A percentile compares a stretch with the other conserved stretches of the same genome.
Conservation (phyloP, 331 rosid genomes). For the Acacia pycnantha region DNA sequence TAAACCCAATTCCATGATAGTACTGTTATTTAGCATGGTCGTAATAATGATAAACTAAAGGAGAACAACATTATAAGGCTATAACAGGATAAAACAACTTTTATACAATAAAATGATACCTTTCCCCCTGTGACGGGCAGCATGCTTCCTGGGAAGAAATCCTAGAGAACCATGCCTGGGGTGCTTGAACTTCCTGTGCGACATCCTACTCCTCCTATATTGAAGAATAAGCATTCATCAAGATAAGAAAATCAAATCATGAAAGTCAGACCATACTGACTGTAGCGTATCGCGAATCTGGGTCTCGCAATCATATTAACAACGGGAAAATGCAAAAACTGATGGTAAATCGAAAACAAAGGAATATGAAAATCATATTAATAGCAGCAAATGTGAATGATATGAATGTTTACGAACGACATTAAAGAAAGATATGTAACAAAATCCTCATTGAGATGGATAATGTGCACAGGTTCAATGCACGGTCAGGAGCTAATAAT, state of each 20-base stretch:
- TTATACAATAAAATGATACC: slow-evolving; percentile 18
- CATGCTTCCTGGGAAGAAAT: slow-evolving; percentile 73
- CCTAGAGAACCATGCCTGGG: slow-evolving; percentile 77
- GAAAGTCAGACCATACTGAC: background rate
- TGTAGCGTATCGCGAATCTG: background rate
- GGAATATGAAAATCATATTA: background rate
- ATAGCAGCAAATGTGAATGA: background rate
- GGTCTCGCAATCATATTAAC: background rate
- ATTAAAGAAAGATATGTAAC: background rate
- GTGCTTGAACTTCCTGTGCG: slow-evolving; percentile 81
- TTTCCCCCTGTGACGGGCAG: slow-evolving; percentile 74
- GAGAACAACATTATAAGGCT: background rate
- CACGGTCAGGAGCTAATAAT: background rate
- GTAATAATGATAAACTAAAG: background rate
- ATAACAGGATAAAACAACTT: background rate
- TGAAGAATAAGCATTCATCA: background rate
- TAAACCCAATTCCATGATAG: background rate
- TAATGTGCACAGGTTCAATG: background rate
- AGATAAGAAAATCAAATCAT: background rate
- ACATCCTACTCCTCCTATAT: slow-evolving; percentile 44
- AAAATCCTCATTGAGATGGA: background rate
- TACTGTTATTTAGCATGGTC: background rate
- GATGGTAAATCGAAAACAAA: background rate
- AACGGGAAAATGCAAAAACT: background rate
- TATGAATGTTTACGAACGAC: background rate